Evolutionary conservation across 805 yeast species (phyloP).

Genomic region (Phaffomyces antillensis): DNA sequence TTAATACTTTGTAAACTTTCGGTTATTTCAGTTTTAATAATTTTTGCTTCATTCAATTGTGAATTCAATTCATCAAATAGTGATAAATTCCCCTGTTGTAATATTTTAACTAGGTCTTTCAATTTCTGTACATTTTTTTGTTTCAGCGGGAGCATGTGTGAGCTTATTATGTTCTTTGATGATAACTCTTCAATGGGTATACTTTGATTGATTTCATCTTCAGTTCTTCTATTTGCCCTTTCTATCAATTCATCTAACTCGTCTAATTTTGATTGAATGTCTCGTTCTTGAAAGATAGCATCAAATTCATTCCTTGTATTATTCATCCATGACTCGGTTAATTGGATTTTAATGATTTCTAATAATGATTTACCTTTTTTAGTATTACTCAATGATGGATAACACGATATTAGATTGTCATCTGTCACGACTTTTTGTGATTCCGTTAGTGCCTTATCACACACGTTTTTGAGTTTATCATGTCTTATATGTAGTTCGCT

Average conservation of each 20-base stretch:
- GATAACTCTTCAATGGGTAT: conserved; percentile 17
- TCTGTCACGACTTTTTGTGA: conserved; percentile 40
- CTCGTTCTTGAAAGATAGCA: conserved; percentile 40
- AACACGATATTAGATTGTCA: conserved; percentile 44
- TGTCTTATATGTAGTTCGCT: conserved; percentile 29
- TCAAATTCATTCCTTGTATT: conserved; percentile 41
- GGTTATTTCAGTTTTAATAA: conserved; percentile 6
- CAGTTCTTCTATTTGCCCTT: conserved; percentile 22
- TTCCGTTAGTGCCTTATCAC: conserved; percentile 44
- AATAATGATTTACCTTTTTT: conserved; percentile 35
- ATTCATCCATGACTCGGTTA: conserved; percentile 38
- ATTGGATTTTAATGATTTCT: conserved; percentile 39
- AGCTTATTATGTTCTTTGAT: conserved; percentile 13
- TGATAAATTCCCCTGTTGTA: conserved; percentile 8
- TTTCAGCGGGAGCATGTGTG: conserved; percentile 22
- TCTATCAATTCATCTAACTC: conserved; percentile 39
- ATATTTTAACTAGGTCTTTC: conserved; percentile 8
- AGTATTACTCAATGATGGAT: conserved; percentile 39
- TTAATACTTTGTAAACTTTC: conserved; percentile 8
- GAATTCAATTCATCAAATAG: conserved; percentile 12
- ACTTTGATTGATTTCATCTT: not conserved
- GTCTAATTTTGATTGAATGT: conserved; percentile 33
- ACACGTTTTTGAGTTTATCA: conserved; percentile 39
- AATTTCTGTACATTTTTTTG: conserved; percentile 13
- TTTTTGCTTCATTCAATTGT: conserved; percentile 8